Evolutionary conservation across 169 alveolate genomes (phyloP), one percentile per base, ranked within the genome.

Genomic region (Eimeria mitis): DNA sequence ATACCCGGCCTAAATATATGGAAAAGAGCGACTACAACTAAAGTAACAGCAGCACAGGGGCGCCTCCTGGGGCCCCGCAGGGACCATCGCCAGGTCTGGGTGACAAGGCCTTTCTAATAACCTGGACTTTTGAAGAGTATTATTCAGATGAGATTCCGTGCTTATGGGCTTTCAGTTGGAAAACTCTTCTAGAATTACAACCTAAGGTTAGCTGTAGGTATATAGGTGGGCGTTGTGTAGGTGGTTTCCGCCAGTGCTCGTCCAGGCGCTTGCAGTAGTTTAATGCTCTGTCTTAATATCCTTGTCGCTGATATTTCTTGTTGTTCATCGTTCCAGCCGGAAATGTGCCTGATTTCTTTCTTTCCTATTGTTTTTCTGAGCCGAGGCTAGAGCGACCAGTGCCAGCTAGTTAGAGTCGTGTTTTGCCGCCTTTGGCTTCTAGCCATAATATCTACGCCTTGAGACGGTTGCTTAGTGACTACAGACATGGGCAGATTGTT

Each of bases 61-160:
- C 11, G 78, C 49, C 78, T 31, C 78, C 78, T 34, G 47, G 78
- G 78, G 78, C 78, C 78, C 78, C 78, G 78, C 78, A 68, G 28
- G 78, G 47, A 68, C 78, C 78, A 6, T 68, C 25, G 78, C 44
- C 23, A 65, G 6, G 75, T 7, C 75, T 65, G 6, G 75, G 40
- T 28, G 6, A 65, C 40, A 37, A 13, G 47, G 47, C 78, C 31
- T 68, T 68, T 31, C 78, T 34, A n/a, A n/a, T 7, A 34, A 6
- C 78, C 31, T 31, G 8, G 47, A 31, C 31, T 47, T 47, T 31
- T 11, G 47, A n/a, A 31, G 2, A 68, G 5, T n/a, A 68, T n/a
- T 31, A 3, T 8, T 68, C 78, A 68, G 78, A 13, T 31, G 49
- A 68, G 42, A 68, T 68, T 31, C 19, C n/a, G 23, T 8, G 78